These are phyloP conservation scores for Nemania serpens DNA, from an alignment of 2,329 filamentous ascomycete species.

Conservation along the genomic window DNA sequence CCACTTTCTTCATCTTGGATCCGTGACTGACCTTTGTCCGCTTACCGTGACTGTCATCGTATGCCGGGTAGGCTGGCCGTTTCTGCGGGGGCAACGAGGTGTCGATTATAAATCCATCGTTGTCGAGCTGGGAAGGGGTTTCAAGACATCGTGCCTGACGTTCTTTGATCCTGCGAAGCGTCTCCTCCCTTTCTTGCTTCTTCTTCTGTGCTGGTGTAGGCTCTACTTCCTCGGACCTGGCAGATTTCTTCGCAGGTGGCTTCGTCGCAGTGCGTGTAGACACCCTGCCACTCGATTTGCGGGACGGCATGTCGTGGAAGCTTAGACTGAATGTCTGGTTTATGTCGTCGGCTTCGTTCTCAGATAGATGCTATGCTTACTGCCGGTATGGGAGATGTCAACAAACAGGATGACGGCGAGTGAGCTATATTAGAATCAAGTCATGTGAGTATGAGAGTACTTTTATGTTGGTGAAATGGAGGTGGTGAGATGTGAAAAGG, in stretches of 20 bases:
- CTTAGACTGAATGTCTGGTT: no score
- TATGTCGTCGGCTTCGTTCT: not conserved
- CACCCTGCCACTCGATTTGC: not conserved
- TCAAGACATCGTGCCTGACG: conserved; percentile 23
- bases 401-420: not conserved
- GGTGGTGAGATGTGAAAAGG: not conserved
- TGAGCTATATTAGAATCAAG: not conserved
- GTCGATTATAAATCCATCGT: conserved; percentile 8
- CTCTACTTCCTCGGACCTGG: not conserved
- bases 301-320: not conserved
- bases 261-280: not conserved
- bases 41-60: conserved; percentile 26
- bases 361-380: not conserved
- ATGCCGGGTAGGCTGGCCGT: conserved; percentile 21
- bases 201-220: conserved; percentile 7
- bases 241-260: not conserved
- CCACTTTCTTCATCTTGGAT: not conserved
- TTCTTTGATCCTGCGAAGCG: not conserved
- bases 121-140: conserved; percentile 13
- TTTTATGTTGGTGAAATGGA: not conserved
- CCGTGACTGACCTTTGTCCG: conserved; percentile 1
- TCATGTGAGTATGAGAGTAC: not conserved
- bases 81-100: conserved; percentile 12
- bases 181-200: conserved; percentile 9
- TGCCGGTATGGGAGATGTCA: not conserved